Base-by-base conservation (phyloP, 768 basidiomycete species). In the Rhizopogon vinicolor region DNA sequence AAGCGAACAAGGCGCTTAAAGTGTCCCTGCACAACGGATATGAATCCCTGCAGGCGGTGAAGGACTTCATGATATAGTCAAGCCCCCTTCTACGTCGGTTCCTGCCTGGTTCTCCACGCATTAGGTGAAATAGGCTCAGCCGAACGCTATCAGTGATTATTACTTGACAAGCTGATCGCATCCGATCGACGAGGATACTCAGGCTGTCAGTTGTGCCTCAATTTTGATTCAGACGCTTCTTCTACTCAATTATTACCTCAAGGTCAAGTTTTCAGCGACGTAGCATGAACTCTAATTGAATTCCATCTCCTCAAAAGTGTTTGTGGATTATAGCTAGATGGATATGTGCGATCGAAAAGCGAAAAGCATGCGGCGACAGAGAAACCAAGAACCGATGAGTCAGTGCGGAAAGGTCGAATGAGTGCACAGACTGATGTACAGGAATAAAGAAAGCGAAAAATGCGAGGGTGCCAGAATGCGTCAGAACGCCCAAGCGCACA, bases 331-430 rank as follows among this genome's bases (percentile, higher is more conserved):
- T 51, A 39, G 55, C 52, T 53, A 59, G 51, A 43, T 54, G 45
- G 7, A 50, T 55, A 52, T 60, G 58, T 58, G 54, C 44, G 53
- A 49, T 56, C 62, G 56, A 42, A 45, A 58, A 61, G 42, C 50
- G 10, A 46, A 57, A 25, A 51, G 31, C 51, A 35, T 44, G 41
- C 31, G 56, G 49, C 54, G 42, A 60, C 58, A 55, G 50, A 33
- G 60, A 54, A 48, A 61, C 61, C 67, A 66, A 62, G 31, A 40
- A 25, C 16, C 41, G 25, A 41, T 61, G 52, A 60, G 54, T 51
- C 52, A 58, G 52, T 40, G 61, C 62, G 42, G 61, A 62, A 69
- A 68, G 61, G 64, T 65, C 62, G 64, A 72, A 66, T 53, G 43
- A 45, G 48, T 60, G 63, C 56, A 56, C 52, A 58, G 51, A 55